Base-by-base conservation (phyloP, 345 rosid species). In the Mercurialis annua region DNA sequence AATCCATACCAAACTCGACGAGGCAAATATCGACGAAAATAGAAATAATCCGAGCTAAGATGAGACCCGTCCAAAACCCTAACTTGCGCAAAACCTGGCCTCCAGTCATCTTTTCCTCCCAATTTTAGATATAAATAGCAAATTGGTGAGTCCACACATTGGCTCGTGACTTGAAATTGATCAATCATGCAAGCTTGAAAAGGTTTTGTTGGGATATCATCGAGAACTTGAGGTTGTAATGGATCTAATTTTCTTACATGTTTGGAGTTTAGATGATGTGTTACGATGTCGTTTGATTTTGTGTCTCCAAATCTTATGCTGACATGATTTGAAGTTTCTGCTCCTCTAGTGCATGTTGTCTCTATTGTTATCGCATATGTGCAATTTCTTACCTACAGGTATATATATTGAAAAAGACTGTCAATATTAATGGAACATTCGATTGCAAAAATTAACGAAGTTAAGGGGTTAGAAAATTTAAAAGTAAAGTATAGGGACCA, bases 131-230 rank as follows among this genome's bases (percentile, higher is more conserved):
- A 82, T 20, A 73, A 47, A 65, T 81, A 78, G 66, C 90, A 86
- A 16, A 81, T 38, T 0, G 73, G 78, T 1, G 81, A 76, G 21
- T 74, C 79, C 10, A 83, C 66, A 15, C 87, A 85, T 33, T 24
- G 62, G 33, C 80, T 72, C 14, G 56, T 71, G 4, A 81, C 76
- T 33, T 60, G 80, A 62, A 83, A 83, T 56, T 86, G 77, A 42
- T 86, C 87, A 0, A 76, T 77, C 56, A 52, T 49, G 78, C 90
- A 85, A 23, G 86, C 80, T 47, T 80, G 83, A 65, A 83, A 83
- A n/a, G 87, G 84, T 66, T 71, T 80, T 20, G 34, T 66, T 0
- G 87, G 72, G 62, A 76, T 47, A n/a, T 81, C 78, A 27, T 77
- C 79, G 0, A 76, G 81, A 11, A 66, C 69, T 11, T 9, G 38